Conservation (phyloP, 768 basidiomycete species). For the Leccinum rimulosum region DNA sequence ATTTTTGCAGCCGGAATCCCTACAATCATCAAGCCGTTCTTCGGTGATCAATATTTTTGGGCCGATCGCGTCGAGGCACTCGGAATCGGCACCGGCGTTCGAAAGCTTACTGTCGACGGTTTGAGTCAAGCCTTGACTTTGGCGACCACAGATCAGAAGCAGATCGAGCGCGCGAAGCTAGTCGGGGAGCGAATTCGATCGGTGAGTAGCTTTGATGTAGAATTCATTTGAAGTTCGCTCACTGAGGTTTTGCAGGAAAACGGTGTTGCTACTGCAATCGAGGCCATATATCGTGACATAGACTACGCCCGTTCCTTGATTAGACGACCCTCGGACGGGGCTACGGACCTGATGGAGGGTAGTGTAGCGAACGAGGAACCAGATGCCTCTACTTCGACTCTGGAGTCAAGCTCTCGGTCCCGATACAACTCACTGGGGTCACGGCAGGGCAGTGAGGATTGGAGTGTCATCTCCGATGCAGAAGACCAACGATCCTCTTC, state of each 20-base stretch:
- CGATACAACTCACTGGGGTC: conserved; percentile 58
- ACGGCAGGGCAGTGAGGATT: conserved; percentile 68
- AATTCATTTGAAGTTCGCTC: neutral
- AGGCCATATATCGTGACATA: conserved; percentile 93
- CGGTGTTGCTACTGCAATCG: conserved; percentile 90
- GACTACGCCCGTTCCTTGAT: conserved; percentile 91
- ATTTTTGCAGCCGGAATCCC: conserved; percentile 73
- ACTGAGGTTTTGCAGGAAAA: conserved; percentile 64
- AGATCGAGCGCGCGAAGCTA: conserved; percentile 79
- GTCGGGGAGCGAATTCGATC: conserved; percentile 86
- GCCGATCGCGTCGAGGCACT: conserved; percentile 96
- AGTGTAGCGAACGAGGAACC: conserved; percentile 32
- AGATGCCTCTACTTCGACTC: conserved; percentile 26
- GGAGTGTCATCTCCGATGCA: conserved; percentile 83
- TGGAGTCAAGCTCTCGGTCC: conserved; percentile 38
- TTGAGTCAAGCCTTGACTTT: conserved; percentile 73
- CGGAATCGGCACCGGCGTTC: conserved; percentile 84
- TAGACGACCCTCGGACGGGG: conserved; percentile 45
- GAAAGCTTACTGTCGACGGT: conserved; percentile 78
- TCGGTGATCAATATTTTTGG: conserved; percentile 98
- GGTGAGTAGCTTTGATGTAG: conserved; percentile 40
- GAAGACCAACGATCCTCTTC: conserved; percentile 60
- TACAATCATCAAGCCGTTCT: conserved; percentile 96
- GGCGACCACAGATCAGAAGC: conserved; percentile 87
- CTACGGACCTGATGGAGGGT: conserved; percentile 22